Evolutionary conservation across 768 basidiomycete genomes (phyloP).

Genomic region (Gymnopilus junonius): DNA sequence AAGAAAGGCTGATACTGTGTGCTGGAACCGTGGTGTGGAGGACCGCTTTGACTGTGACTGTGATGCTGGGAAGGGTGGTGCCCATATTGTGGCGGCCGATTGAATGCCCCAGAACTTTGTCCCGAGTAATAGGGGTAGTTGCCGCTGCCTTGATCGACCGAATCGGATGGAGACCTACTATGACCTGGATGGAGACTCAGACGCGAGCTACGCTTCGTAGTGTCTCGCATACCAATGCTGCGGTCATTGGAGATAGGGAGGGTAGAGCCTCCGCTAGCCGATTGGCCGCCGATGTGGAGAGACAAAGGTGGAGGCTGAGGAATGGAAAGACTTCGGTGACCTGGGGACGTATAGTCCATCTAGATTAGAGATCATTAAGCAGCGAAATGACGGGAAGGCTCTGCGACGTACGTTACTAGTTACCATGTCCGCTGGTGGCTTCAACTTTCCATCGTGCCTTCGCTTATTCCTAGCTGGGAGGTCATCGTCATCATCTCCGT

Average conservation of each 20-base stretch:
- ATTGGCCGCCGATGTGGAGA: conserved; percentile 27
- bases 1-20: conserved; percentile 32
- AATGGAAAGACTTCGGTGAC: conserved; percentile 29
- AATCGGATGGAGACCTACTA: conserved; percentile 22
- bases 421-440: conserved; percentile 27
- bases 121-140: conserved; percentile 13
- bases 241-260: conserved; percentile 11
- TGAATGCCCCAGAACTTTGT: conserved; percentile 13
- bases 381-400: background rate
- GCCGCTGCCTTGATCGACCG: conserved; percentile 15
- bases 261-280: conserved; percentile 16
- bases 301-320: conserved; percentile 34
- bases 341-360: conserved; percentile 26
- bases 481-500: conserved; percentile 41
- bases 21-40: conserved; percentile 21
- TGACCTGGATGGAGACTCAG: conserved; percentile 13
- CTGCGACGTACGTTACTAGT: conserved; percentile 17
- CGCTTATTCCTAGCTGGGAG: conserved; percentile 27
- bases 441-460: conserved; percentile 37
- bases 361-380: conserved; percentile 1
- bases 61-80: conserved; percentile 9
- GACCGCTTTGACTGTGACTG: conserved; percentile 12
- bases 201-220: conserved; percentile 7
- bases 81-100: conserved; percentile 5
- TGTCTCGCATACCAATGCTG: conserved; percentile 8